These are phyloP conservation scores for Saccharomycopsis lassenensis DNA, from an alignment of 805 yeast species.

Conservation along the genomic window DNA sequence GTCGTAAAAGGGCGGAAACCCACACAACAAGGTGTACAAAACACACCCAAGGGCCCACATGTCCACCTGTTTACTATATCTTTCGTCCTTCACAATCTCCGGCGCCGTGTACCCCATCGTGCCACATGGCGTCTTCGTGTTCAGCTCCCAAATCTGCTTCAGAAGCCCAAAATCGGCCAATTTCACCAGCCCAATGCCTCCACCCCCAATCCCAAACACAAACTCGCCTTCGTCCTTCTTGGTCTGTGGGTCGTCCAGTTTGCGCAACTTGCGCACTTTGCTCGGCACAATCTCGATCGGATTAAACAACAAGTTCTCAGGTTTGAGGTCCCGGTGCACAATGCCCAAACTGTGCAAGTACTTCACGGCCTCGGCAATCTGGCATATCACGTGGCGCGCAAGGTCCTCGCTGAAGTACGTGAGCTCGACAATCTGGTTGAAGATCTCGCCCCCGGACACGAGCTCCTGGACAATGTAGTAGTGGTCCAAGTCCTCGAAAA, in stretches of 20 bases:
- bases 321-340: slow-evolving; percentile 77
- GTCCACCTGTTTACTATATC: slow-evolving; percentile 88
- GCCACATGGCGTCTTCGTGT: slow-evolving; percentile 96
- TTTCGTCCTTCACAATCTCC: slow-evolving; percentile 89
- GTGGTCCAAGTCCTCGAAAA: slow-evolving; percentile 48
- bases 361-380: slow-evolving; percentile 52
- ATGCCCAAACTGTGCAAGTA: slow-evolving; percentile 68
- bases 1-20: slow-evolving; percentile 96
- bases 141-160: slow-evolving; percentile 77
- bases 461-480: slow-evolving; percentile 66
- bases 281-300: slow-evolving; percentile 44
- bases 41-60: slow-evolving; percentile 99
- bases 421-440: slow-evolving; percentile 53
- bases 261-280: slow-evolving; percentile 30
- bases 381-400: slow-evolving; percentile 50
- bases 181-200: slow-evolving; percentile 81
- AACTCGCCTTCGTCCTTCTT: slow-evolving; percentile 87
- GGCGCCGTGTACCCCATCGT: slow-evolving; percentile 99
- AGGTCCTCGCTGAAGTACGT: slow-evolving; percentile 59
- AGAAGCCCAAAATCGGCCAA: slow-evolving; percentile 94
- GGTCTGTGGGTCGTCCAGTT: slow-evolving; percentile 55
- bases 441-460: slow-evolving; percentile 69
- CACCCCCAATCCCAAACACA: slow-evolving; percentile 74
- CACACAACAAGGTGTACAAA: slow-evolving; percentile 83
- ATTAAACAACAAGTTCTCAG: slow-evolving; percentile 61